Evolutionary conservation across 108 stramenopile genomes (phyloP).

Genomic region (Chaetoceros tenuissimus): DNA sequence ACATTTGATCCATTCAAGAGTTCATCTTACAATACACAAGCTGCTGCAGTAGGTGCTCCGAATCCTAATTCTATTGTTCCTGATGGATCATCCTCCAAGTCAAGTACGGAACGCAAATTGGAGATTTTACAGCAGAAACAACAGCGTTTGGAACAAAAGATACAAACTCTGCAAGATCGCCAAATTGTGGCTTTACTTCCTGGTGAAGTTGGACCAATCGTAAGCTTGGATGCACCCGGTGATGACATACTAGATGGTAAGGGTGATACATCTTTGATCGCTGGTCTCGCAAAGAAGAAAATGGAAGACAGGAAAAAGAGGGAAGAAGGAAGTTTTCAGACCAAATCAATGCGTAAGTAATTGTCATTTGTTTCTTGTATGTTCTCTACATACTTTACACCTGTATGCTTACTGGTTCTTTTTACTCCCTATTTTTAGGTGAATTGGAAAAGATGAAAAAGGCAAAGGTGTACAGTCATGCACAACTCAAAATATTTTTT

Average conservation of each 20-base stretch:
- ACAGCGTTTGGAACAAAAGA: conserved; percentile 41
- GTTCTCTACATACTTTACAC: neutral
- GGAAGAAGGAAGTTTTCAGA: conserved; percentile 65
- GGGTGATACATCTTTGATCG: conserved; percentile 46
- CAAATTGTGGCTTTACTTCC: conserved; percentile 41
- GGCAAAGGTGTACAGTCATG: conserved; percentile 65
- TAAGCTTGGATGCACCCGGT: neutral
- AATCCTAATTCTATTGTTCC: conserved; percentile 38
- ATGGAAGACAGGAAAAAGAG: conserved; percentile 47
- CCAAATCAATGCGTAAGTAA: conserved; percentile 69
- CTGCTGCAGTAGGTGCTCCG: conserved; percentile 50
- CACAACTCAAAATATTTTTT: conserved; percentile 55
- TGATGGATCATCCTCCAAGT: conserved; percentile 9
- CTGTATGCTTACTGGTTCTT: no score
- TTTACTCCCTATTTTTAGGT: neutral
- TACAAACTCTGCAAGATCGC: conserved; percentile 39
- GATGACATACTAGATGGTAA: conserved; percentile 7
- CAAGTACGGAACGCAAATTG: conserved; percentile 36
- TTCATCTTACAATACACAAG: conserved; percentile 52
- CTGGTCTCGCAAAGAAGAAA: conserved; percentile 33
- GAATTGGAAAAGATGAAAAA: conserved; percentile 64
- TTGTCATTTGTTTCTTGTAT: neutral
- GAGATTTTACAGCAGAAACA: conserved; percentile 30
- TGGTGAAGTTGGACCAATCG: conserved; percentile 19
- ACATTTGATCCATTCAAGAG: conserved; percentile 59